Conservation (phyloP, 176 grass and related monocot species). For the Raddia distichophylla region DNA sequence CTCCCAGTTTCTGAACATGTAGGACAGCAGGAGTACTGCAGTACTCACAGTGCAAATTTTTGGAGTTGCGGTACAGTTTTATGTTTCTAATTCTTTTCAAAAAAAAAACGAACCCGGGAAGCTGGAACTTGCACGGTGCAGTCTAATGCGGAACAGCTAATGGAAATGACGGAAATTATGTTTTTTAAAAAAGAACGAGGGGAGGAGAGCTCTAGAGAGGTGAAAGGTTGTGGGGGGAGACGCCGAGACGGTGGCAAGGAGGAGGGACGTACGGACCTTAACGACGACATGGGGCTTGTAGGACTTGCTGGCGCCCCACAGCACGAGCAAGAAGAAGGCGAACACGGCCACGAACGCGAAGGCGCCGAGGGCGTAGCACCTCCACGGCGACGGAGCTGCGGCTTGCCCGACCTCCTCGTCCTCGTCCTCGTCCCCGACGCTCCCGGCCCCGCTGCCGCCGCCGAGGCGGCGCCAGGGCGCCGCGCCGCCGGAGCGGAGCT, state of each 20-base stretch:
- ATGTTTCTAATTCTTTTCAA: not conserved
- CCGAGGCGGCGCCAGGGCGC: constrained; percentile 57
- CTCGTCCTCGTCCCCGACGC: constrained; percentile 37
- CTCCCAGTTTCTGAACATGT: not conserved
- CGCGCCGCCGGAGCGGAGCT: constrained; percentile 43
- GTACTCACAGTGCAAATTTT: not conserved
- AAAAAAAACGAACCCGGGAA: not conserved
- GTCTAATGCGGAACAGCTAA: not conserved
- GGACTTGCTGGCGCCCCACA: constrained; percentile 87
- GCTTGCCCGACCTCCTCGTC: constrained; percentile 12
- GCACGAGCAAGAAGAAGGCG: constrained; percentile 84
- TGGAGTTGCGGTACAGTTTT: not conserved
- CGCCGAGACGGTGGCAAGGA: not conserved
- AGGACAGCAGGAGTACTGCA: too few species aligned
- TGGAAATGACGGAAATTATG: too few species aligned
- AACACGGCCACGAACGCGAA: constrained; percentile 73
- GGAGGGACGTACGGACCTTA: constrained; percentile 67
- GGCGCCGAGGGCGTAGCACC: constrained; percentile 71
- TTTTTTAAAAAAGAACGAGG: not conserved
- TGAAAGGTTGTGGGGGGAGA: not conserved
- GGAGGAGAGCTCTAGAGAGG: not conserved
- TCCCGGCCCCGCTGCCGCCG: constrained; percentile 41
- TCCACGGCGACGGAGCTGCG: constrained; percentile 28
- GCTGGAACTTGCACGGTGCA: not conserved
- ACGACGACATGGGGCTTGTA: constrained; percentile 85